A percentile compares a stretch with the other conserved stretches of the same genome.
phyloP scores from a whole-genome alignment of 148 eudicot species.

The Dysphania ambrosioides region DNA sequence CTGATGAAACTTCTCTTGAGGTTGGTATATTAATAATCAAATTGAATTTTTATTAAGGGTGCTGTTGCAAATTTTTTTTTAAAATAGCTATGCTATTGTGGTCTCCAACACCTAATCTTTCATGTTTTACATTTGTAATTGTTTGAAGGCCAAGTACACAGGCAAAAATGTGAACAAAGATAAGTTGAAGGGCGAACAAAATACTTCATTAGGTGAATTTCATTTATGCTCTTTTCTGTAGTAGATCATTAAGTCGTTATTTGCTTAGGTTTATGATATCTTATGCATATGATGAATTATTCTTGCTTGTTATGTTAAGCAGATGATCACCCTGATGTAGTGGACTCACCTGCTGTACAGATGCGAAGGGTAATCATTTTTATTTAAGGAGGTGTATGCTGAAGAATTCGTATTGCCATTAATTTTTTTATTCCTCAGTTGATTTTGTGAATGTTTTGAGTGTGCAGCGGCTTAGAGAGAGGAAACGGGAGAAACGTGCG shows the following conservation, averaged over 20 bases:
- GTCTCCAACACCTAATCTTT: not conserved
- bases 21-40: conserved; percentile 16
- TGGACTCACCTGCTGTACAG: conserved; percentile 61
- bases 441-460: conserved; percentile 5
- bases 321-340: conserved; percentile 47
- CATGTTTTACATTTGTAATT: conserved; percentile 11
- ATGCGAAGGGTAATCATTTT: conserved; percentile 59
- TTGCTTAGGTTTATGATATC: conserved; percentile 2
- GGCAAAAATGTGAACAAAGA: conserved; percentile 45
- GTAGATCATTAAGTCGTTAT: conserved; percentile 27
- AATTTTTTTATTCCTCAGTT: conserved; percentile 13
- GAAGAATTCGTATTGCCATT: conserved; percentile 10
- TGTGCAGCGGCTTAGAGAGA: conserved; percentile 74
- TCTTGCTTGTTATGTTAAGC: conserved; percentile 25
- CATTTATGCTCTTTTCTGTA: not conserved
- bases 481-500: conserved; percentile 74
- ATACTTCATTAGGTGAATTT: conserved; percentile 35
- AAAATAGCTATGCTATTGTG: not conserved
- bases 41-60: not conserved
- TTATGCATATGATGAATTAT: not conserved
- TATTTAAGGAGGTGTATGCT: conserved; percentile 1
- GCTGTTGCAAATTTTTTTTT: not conserved
- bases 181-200: conserved; percentile 38
- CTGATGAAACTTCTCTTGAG: conserved; percentile 33
- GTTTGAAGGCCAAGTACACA: conserved; percentile 35